Conservation (phyloP, 2,329 filamentous ascomycete genomes). For the Pyrenophora teres region DNA sequence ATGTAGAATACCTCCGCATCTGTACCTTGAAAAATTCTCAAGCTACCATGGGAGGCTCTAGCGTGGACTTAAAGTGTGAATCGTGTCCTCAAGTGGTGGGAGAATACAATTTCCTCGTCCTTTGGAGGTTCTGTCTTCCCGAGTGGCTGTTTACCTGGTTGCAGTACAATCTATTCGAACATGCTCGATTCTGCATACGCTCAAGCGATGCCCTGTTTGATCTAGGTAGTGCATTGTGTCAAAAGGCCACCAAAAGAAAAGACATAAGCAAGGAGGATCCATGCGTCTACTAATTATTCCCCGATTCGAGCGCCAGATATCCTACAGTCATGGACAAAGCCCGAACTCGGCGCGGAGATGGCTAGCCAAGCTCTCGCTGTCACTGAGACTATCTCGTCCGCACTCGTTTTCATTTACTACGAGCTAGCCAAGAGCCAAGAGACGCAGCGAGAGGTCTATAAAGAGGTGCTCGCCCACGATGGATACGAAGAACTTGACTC, state of each 20-base stretch:
- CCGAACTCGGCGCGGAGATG: constrained; percentile 26
- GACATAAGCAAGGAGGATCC: constrained; percentile 9
- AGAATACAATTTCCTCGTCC: constrained; percentile 29
- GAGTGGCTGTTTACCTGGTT: constrained; percentile 28
- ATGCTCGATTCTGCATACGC: constrained; percentile 21
- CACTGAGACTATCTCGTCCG: constrained; percentile 26
- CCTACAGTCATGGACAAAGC: constrained; percentile 21
- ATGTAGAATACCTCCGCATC: constrained; percentile 28
- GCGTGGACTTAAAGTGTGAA: constrained; percentile 16
- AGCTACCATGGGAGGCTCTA: constrained; percentile 24
- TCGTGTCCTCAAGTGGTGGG: constrained; percentile 22
- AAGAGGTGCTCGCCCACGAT: constrained; percentile 19
- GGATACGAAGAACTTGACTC: constrained; percentile 26
- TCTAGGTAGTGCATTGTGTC: constrained; percentile 17
- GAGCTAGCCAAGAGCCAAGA: constrained; percentile 22
- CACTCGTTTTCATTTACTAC: constrained; percentile 27
- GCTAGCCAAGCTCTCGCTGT: constrained; percentile 28
- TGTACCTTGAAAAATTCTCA: constrained; percentile 26
- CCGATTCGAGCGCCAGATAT: constrained; percentile 21
- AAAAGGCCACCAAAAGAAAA: constrained; percentile 12
- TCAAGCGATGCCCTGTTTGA: constrained; percentile 28
- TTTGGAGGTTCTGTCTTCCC: constrained; percentile 26
- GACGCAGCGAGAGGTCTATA: constrained; percentile 18
- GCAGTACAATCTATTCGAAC: constrained; percentile 18
- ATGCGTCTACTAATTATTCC: constrained; percentile 21